These are phyloP conservation scores for Microdochium bolleyi DNA, from an alignment of 2,329 filamentous ascomycete genomes.

Conservation along the genomic window DNA sequence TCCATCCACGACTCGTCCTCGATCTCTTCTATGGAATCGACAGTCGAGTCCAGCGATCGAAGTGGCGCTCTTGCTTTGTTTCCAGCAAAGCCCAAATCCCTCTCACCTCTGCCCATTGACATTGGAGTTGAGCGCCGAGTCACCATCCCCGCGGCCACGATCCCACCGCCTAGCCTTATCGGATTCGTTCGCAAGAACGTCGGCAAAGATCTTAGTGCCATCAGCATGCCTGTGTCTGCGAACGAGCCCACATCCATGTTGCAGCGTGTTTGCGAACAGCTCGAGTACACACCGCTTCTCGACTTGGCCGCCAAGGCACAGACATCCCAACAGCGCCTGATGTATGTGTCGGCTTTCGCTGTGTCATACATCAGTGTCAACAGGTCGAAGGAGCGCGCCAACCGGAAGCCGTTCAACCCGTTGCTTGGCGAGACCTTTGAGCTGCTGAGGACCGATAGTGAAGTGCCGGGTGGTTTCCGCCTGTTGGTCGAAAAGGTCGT, in stretches of 20 bases:
- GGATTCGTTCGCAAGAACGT: slow-evolving; percentile 95
- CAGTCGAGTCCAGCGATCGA: slow-evolving; percentile 43
- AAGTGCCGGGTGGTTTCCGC: slow-evolving; percentile 66
- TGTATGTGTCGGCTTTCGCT: slow-evolving; percentile 86
- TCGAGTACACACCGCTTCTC: slow-evolving; percentile 84
- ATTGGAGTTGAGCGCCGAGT: slow-evolving; percentile 57
- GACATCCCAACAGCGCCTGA: slow-evolving; percentile 59
- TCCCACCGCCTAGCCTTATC: slow-evolving; percentile 82
- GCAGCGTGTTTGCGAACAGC: slow-evolving; percentile 80
- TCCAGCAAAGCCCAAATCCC: slow-evolving; percentile 65
- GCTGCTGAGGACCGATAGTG: slow-evolving; percentile 75
- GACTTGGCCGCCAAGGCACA: slow-evolving; percentile 62
- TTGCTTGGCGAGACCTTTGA: slow-evolving; percentile 95
- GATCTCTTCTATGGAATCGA: slow-evolving; percentile 50
- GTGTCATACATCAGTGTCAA: slow-evolving; percentile 76
- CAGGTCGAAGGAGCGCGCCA: slow-evolving; percentile 81
- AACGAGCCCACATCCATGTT: slow-evolving; percentile 88
- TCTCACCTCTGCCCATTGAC: slow-evolving; percentile 69
- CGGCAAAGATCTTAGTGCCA: slow-evolving; percentile 92
- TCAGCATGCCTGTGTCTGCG: slow-evolving; percentile 94
- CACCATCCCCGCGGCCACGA: slow-evolving; percentile 65
- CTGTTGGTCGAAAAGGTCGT: slow-evolving; percentile 93
- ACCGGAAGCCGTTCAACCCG: slow-evolving; percentile 95
- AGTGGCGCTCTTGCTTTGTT: slow-evolving; percentile 63
- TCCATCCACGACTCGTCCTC: slow-evolving; percentile 48